These are phyloP conservation scores for Fusarium irregulare DNA, from an alignment of 2,329 filamentous ascomycete genomes.

Conservation along the genomic window DNA sequence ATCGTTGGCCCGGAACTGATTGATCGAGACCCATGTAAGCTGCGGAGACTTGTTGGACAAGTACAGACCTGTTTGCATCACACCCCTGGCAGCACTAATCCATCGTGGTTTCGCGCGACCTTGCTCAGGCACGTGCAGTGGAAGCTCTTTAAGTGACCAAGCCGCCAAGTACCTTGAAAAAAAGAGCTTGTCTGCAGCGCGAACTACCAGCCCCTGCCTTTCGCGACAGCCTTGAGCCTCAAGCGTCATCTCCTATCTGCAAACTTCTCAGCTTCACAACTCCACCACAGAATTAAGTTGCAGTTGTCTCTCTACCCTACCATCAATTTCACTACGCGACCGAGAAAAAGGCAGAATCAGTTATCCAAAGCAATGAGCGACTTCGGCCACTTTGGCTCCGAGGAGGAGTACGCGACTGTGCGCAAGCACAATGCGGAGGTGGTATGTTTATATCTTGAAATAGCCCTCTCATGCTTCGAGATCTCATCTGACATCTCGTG, in stretches of 20 bases:
- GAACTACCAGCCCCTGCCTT: conserved; percentile 46
- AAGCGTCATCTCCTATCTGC: conserved; percentile 40
- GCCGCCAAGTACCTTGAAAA: conserved; percentile 31
- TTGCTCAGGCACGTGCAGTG: conserved; percentile 21
- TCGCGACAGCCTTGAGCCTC: conserved; percentile 43
- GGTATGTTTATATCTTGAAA: conserved; percentile 59
- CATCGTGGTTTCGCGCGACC: conserved; percentile 2
- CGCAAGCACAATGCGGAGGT: conserved; percentile 82
- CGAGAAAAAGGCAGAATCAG: conserved; percentile 2
- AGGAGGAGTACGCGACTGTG: conserved; percentile 85
- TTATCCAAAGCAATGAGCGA: conserved; percentile 69
- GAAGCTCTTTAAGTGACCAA: conserved; percentile 30
- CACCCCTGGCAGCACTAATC: conserved; percentile 26
- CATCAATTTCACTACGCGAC: conserved; percentile 31
- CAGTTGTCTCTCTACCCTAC: not conserved
- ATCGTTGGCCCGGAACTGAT: conserved; percentile 41
- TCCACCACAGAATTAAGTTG: conserved; percentile 7
- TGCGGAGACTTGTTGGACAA: conserved; percentile 20
- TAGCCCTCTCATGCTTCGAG: not conserved
- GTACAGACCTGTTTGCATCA: conserved; percentile 32
- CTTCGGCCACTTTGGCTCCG: conserved; percentile 75
- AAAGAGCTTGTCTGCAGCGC: conserved; percentile 33
- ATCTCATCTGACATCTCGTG: conserved; percentile 39
- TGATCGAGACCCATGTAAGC: conserved; percentile 9
- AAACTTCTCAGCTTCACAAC: conserved; percentile 34